Evolutionary conservation across 257 asterid species (phyloP).

Genomic region (Solanum sejunctum): DNA sequence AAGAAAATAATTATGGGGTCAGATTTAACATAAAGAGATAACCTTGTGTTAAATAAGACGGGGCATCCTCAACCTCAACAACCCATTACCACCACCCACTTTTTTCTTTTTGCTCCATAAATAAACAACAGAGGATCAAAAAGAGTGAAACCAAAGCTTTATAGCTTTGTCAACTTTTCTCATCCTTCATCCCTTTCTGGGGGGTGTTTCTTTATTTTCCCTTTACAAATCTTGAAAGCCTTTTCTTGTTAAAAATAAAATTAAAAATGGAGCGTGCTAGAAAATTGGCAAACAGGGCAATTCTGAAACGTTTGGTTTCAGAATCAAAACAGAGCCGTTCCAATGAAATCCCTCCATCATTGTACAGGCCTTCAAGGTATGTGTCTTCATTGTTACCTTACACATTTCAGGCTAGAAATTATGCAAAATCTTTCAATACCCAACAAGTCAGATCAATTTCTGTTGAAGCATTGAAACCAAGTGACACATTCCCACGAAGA

Average conservation of each 20-base stretch:
- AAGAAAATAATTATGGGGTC: not conserved
- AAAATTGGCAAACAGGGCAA: conserved; percentile 51
- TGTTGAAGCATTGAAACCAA: conserved; percentile 60
- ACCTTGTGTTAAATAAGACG: not conserved
- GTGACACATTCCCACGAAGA: conserved; percentile 76
- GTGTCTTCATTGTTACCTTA: conserved; percentile 60
- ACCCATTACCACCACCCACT: conserved; percentile 44
- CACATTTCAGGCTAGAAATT: conserved; percentile 16
- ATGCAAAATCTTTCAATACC: not conserved
- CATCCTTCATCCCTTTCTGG: conserved; percentile 5
- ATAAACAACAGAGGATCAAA: not conserved
- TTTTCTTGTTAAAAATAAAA: not conserved
- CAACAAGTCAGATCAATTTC: conserved; percentile 48
- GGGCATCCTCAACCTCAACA: conserved; percentile 30
- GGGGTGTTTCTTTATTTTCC: conserved; percentile 1
- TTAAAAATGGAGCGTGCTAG: conserved; percentile 64
- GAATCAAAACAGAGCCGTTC: conserved; percentile 30
- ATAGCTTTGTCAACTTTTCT: conserved; percentile 7
- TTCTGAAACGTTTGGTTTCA: conserved; percentile 54
- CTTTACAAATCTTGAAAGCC: not conserved
- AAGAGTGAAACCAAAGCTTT: not conserved
- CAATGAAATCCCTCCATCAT: conserved; percentile 7
- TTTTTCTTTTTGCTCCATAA: conserved; percentile 6
- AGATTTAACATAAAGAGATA: not conserved
- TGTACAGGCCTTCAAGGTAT: conserved; percentile 45